Base-by-base conservation (phyloP, 805 yeast genomes). In the Pachysolen tannophilus region DNA sequence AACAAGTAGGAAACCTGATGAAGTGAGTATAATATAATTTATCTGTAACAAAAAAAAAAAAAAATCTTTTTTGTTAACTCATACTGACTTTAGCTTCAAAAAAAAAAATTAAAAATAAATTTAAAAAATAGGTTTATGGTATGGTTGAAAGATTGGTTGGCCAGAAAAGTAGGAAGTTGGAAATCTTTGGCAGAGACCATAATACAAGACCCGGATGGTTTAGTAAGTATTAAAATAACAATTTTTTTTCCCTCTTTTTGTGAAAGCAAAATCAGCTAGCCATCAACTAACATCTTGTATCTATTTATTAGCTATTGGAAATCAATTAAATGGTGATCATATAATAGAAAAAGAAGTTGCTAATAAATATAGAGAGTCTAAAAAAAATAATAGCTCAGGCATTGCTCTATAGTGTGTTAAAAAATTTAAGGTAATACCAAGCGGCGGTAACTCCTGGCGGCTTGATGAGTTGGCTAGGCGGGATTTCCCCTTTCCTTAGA, bases 151-250 rank as follows among this genome's bases (percentile, higher is more conserved):
- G 96, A 39, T 50, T 88, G 28, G 95, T 80, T 4, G 97, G 96
- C 0, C 63, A 63, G 3, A 72, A 77, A 39, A 71, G 87, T 4
- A 63, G 94, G 20, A 88, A 90, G 50, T 62, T 90, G 20, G 97
- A 90, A 54, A 75, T 90, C 2, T 88, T 88, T 58, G 97, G 97
- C 5, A 69, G 94, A 38, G 82, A 78, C 43, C 90, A 84, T 49
- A 88, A 90, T 49, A 66, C 81, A 2, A 67, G 96, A 25, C 82
- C 86, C 0, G 96, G 96, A 0, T 90, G 97, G 97, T 60, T 88
- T 35, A 84, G 68, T 44, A 63, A 43, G 65, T 55, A 33, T 17
- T n/a, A 24, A 4, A 16, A 32, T 3, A 14, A n/a, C 6, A n/a
- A 9, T 7, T 13, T 13, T 11, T 23, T 20, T 15, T 27, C 15